phyloP scores from a whole-genome alignment of 2,329 filamentous ascomycete genomes.

The Fusarium albosuccineum region DNA sequence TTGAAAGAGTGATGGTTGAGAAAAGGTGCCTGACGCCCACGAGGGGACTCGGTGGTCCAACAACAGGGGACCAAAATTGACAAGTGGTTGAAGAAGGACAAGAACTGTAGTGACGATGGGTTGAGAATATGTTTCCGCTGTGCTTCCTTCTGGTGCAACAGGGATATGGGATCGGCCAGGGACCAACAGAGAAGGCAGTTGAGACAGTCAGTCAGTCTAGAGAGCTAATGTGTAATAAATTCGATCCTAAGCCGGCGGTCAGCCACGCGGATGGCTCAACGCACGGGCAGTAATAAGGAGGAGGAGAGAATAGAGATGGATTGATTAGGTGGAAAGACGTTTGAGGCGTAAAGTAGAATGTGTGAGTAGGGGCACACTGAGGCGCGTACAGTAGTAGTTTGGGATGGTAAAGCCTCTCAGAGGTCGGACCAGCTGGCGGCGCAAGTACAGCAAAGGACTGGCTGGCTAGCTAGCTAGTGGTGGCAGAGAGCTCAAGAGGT shows the following conservation, averaged over 20 bases:
- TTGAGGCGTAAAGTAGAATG: slow-evolving; percentile 2
- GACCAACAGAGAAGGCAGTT: slow-evolving; percentile 15
- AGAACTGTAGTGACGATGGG: slow-evolving; percentile 23
- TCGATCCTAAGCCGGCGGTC: slow-evolving; percentile 22
- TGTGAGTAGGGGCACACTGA: slow-evolving; percentile 8
- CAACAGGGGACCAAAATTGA: slow-evolving; percentile 16
- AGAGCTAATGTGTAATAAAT: slow-evolving; percentile 26
- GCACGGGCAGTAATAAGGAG: slow-evolving; percentile 18
- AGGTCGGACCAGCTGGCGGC: slow-evolving; percentile 13
- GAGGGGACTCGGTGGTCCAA: slow-evolving; percentile 18
- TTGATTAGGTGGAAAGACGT: not conserved
- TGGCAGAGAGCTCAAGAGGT: slow-evolving; percentile 24
- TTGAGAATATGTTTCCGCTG: slow-evolving; percentile 20
- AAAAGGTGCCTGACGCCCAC: slow-evolving; percentile 17
- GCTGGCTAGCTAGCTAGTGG: slow-evolving; percentile 13
- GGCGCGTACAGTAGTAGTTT: slow-evolving; percentile 3
- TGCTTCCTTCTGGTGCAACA: slow-evolving; percentile 40
- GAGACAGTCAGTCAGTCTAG: not conserved
- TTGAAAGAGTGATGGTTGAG: slow-evolving; percentile 15
- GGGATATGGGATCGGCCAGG: slow-evolving; percentile 36
- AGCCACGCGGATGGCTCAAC: slow-evolving; percentile 27
- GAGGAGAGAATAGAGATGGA: not conserved
- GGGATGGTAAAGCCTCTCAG: not conserved
- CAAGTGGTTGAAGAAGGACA: slow-evolving; percentile 21
- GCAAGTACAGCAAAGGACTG: slow-evolving; percentile 8